phyloP scores from a whole-genome alignment of 768 basidiomycete species.

The Inosperma sp. region DNA sequence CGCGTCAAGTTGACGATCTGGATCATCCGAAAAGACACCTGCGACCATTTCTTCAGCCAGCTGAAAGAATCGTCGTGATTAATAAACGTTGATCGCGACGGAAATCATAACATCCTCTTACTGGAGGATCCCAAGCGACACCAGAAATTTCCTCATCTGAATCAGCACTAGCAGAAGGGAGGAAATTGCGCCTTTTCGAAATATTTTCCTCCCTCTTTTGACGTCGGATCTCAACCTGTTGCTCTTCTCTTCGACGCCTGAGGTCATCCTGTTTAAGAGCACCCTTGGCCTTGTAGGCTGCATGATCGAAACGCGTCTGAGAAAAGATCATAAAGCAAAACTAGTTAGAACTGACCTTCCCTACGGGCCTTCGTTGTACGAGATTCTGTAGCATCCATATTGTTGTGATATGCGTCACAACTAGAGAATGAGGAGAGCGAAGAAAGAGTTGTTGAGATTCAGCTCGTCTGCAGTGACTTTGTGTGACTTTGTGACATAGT shows the following conservation, averaged over 20 bases:
- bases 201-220: constrained; percentile 99
- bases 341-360: constrained; percentile 48
- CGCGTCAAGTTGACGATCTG: constrained; percentile 90
- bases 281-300: constrained; percentile 90
- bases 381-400: constrained; percentile 50
- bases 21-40: constrained; percentile 88
- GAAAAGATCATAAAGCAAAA: constrained; percentile 26
- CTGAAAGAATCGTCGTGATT: constrained; percentile 32
- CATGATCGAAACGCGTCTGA: constrained; percentile 36
- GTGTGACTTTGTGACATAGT: too few relatives aligned
- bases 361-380: constrained; percentile 73
- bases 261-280: constrained; percentile 89
- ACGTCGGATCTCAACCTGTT: constrained; percentile 97
- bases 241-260: constrained; percentile 93
- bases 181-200: constrained; percentile 93
- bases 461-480: constrained; percentile 11
- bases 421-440: constrained; percentile 27
- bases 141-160: constrained; percentile 86
- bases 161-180: constrained; percentile 67
- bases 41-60: constrained; percentile 89
- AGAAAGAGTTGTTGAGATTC: constrained; percentile 24
- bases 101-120: constrained; percentile 33
- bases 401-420: constrained; percentile 18
- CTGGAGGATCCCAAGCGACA: constrained; percentile 75
- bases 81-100: constrained; percentile 12